Evolutionary conservation across 164 flowering plant species (phyloP).

Genomic region (Annona squamosa): DNA sequence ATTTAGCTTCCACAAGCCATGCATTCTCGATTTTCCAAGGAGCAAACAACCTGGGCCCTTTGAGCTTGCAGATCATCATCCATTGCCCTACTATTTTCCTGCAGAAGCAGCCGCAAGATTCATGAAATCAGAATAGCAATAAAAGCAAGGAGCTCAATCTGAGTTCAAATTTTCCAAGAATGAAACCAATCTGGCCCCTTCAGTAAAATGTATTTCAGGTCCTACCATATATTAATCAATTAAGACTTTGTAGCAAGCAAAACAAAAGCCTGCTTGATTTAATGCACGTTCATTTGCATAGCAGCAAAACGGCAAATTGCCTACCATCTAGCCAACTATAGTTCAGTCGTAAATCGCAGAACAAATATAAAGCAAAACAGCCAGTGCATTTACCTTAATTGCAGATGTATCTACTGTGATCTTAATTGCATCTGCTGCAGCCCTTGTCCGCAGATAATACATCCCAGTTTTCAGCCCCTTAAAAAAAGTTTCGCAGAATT

Average conservation of each 20-base stretch:
- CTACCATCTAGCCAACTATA: neutral
- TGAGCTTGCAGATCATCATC: slow-evolving; percentile 49
- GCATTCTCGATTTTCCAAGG: slow-evolving; percentile 77
- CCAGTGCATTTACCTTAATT: slow-evolving; percentile 36
- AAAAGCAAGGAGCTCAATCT: neutral
- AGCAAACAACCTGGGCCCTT: slow-evolving; percentile 87
- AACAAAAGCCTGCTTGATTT: neutral
- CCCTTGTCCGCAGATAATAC: slow-evolving; percentile 87
- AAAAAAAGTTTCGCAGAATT: neutral
- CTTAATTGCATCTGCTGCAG: slow-evolving; percentile 98
- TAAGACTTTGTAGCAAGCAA: neutral
- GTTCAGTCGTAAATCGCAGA: neutral
- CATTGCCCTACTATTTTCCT: slow-evolving; percentile 31
- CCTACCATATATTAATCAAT: neutral
- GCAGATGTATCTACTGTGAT: slow-evolving; percentile 85
- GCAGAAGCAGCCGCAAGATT: slow-evolving; percentile 4
- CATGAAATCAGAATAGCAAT: neutral
- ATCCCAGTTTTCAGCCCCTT: slow-evolving; percentile 69
- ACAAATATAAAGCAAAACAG: neutral
- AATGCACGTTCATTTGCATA: neutral
- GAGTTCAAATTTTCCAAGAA: neutral
- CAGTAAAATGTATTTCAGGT: neutral
- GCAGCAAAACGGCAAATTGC: neutral
- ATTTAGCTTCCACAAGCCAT: slow-evolving; percentile 85
- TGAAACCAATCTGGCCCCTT: neutral